phyloP scores from a whole-genome alignment of 2,329 filamentous ascomycete species.

The Dryadomyces sulphureus region DNA sequence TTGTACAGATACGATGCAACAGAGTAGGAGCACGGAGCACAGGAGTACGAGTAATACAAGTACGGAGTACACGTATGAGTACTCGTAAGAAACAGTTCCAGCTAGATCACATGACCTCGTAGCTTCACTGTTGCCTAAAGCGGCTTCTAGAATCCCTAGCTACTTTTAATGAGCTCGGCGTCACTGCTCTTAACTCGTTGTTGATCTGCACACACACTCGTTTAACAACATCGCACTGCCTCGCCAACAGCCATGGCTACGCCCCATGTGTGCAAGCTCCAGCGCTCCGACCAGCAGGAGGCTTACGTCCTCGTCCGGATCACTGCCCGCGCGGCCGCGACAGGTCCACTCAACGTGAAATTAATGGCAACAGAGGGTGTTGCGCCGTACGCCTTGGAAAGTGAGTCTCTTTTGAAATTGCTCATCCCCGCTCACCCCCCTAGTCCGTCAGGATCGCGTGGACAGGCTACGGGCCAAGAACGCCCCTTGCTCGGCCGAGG shows the following conservation, averaged over 20 bases:
- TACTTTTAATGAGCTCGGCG: neutral
- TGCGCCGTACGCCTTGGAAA: conserved; percentile 39
- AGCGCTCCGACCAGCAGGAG: conserved; percentile 35
- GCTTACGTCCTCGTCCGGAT: conserved; percentile 48
- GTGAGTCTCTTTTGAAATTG: conserved; percentile 27
- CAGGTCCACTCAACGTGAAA: conserved; percentile 46
- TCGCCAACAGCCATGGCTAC: neutral
- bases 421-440: neutral
- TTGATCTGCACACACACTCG: no score
- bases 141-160: neutral
- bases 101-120: no score
- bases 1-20: no score
- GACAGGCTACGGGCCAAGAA: conserved; percentile 37
- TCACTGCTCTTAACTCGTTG: no score
- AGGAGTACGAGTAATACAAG: no score
- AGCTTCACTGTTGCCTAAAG: conserved; percentile 1
- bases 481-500: conserved; percentile 39
- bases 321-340: conserved; percentile 24
- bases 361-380: conserved; percentile 55
- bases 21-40: no score
- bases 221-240: no score
- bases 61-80: no score
- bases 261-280: conserved; percentile 41
- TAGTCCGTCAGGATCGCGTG: conserved; percentile 43
- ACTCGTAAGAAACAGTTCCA: no score